Evolutionary conservation across 116 monocot genomes (phyloP).

Genomic region (Trichopus zeylanicus): DNA sequence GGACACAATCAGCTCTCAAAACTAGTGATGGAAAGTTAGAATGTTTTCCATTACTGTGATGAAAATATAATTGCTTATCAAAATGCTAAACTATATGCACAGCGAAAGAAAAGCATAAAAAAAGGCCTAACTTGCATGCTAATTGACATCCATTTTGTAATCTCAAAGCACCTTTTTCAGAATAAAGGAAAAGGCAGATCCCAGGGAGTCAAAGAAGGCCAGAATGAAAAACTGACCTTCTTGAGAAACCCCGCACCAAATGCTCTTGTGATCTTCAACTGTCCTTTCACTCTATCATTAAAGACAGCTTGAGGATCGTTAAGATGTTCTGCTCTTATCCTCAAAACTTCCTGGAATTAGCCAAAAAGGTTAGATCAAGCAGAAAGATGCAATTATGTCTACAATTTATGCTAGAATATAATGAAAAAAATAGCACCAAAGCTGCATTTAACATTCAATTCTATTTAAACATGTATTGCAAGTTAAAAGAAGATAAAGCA

Average conservation of each 20-base stretch:
- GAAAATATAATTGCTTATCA: too few relatives aligned
- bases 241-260: conserved; percentile 98
- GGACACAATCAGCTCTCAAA: too few relatives aligned
- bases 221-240: conserved; percentile 32
- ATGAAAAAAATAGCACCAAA: not conserved
- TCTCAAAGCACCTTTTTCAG: too few relatives aligned
- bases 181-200: not conserved
- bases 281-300: conserved; percentile 95
- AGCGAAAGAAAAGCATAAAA: too few relatives aligned
- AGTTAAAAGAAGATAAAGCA: too few relatives aligned
- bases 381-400: too few relatives aligned
- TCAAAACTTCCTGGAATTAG: conserved; percentile 60
- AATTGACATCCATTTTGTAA: not conserved
- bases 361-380: conserved; percentile 4
- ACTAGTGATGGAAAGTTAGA: too few relatives aligned
- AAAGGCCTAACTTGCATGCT: too few relatives aligned
- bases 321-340: conserved; percentile 75
- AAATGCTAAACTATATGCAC: too few relatives aligned
- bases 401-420: too few relatives aligned
- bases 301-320: conserved; percentile 76
- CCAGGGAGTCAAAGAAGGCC: not conserved
- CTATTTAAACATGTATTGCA: not conserved
- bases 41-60: too few relatives aligned
- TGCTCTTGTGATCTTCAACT: conserved; percentile 91
- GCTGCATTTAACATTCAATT: not conserved